Base-by-base conservation (phyloP, 2,329 filamentous ascomycete genomes). In the Colletotrichum lindemuthianum region DNA sequence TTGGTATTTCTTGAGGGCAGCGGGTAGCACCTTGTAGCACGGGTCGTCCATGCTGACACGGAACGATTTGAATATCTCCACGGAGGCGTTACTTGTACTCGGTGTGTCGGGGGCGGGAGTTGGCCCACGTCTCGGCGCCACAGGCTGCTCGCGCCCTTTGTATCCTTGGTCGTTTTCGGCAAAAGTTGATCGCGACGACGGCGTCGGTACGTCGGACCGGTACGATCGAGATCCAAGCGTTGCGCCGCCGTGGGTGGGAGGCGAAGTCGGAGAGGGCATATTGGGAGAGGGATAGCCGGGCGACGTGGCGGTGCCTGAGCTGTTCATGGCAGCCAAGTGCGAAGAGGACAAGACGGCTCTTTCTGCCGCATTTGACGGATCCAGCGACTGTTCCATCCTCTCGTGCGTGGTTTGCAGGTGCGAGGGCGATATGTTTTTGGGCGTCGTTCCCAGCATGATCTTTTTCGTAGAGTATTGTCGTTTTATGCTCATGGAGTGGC, bases 31-130 rank as follows among this genome's bases (percentile, higher is more conserved):
- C 76, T 97, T 97, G 81, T 97, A 92, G 80, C 96, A 99, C 3
- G 96, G 96, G 73, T 99, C 96, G 70, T 99, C 96, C 86, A 98
- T 96, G 75, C 92, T 96, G 67, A 99, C 96, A 43, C 95, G 90
- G 86, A 99, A 99, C 1, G 92, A 97, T 77, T 99, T 99, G 88
- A 98, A 98, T 65, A 99, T 97, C 77, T 99, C 96, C 65, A 97
- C 94, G 1, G 87, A 88, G 11, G 84, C 81, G 65, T 84, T 85
- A 72, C 81, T 82, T 33, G 81, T 77, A 63, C 81, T 83, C 1
- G 87, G 85, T 1, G 87, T 88, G 67, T 90, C 87, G 16, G 86
- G 85, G 2, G 85, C 86, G 1, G 87, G 87, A 1, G 87, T 89
- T 73, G 88, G 86, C 69, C 85, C 82, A 50, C 88, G 80, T 60